Conservation (phyloP, 192 early-diverging fungal genomes). For the Dissophora ornata region DNA sequence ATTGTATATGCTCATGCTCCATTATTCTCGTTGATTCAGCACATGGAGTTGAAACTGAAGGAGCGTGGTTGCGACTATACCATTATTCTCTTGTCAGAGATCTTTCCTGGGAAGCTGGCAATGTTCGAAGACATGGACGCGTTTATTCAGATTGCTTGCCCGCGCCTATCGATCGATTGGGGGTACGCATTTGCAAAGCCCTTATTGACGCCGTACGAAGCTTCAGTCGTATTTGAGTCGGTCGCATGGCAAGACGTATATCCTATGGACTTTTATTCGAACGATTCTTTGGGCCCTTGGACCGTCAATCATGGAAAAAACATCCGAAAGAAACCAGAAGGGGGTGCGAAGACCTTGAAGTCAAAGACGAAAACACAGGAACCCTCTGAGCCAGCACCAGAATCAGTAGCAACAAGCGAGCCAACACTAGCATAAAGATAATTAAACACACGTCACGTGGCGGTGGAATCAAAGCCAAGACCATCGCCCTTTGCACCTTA, state of each 20-base stretch:
- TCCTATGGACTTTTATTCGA: constrained; percentile 99
- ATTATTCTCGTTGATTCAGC: constrained; percentile 47
- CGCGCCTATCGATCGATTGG: constrained; percentile 98
- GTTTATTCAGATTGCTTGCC: constrained; percentile 97
- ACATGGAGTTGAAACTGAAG: constrained; percentile 75
- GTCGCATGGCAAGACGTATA: constrained; percentile 87
- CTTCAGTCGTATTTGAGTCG: constrained; percentile 84
- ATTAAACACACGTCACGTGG: no score
- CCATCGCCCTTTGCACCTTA: no score
- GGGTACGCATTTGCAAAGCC: constrained; percentile 95
- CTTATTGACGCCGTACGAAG: constrained; percentile 94
- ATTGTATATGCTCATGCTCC: no score
- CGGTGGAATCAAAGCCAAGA: no score
- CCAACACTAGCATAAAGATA: no score
- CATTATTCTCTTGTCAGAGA: constrained; percentile 90
- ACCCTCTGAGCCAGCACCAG: background rate
- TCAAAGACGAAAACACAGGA: constrained; percentile 14
- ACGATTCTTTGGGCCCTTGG: constrained; percentile 91
- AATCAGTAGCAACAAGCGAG: background rate
- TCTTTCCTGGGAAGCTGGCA: constrained; percentile 93
- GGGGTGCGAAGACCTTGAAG: background rate
- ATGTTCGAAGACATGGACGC: constrained; percentile 88
- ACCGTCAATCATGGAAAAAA: constrained; percentile 87
- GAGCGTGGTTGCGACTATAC: constrained; percentile 72
- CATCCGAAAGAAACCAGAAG: constrained; percentile 38